phyloP scores from a whole-genome alignment of 192 early-diverging fungal species.

The Spinellus fusiger region DNA sequence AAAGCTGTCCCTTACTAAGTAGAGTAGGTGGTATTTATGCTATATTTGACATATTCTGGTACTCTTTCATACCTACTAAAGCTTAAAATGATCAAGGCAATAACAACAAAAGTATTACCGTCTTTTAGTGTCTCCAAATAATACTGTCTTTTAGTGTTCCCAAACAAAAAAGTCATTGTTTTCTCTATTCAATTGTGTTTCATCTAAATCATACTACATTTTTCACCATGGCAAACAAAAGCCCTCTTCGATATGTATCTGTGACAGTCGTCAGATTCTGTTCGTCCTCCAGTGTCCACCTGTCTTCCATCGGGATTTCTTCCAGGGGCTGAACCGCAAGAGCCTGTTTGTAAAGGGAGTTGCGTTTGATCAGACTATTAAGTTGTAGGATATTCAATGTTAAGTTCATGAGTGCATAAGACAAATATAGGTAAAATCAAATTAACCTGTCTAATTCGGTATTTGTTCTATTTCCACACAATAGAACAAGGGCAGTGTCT shows the following conservation, averaged over 20 bases:
- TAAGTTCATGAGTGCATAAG: neutral
- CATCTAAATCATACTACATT: too few relatives aligned
- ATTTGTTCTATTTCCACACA: constrained; percentile 8
- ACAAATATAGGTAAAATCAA: too few relatives aligned
- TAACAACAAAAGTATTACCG: too few relatives aligned
- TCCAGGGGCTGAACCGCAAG: neutral
- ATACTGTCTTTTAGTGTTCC: too few relatives aligned
- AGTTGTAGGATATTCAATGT: neutral
- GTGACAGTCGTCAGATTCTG: neutral
- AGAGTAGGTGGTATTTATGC: too few relatives aligned
- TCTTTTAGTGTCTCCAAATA: too few relatives aligned
- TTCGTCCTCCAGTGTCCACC: constrained; percentile 15
- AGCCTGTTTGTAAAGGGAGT: neutral
- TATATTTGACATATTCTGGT: too few relatives aligned
- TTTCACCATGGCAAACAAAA: constrained; percentile 14
- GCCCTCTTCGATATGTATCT: constrained; percentile 2
- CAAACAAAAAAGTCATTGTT: too few relatives aligned
- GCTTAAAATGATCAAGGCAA: too few relatives aligned
- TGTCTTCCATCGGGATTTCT: constrained; percentile 14
- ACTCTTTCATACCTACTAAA: too few relatives aligned
- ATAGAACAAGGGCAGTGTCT: constrained; percentile 5
- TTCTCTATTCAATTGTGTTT: too few relatives aligned
- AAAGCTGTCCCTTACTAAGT: too few relatives aligned
- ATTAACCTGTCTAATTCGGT: constrained; percentile 2
- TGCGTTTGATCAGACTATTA: neutral